A percentile compares a stretch with the other conserved stretches of the same genome.
Evolutionary conservation across 257 asterid species (phyloP).

Genomic region (Petunia secreta): DNA sequence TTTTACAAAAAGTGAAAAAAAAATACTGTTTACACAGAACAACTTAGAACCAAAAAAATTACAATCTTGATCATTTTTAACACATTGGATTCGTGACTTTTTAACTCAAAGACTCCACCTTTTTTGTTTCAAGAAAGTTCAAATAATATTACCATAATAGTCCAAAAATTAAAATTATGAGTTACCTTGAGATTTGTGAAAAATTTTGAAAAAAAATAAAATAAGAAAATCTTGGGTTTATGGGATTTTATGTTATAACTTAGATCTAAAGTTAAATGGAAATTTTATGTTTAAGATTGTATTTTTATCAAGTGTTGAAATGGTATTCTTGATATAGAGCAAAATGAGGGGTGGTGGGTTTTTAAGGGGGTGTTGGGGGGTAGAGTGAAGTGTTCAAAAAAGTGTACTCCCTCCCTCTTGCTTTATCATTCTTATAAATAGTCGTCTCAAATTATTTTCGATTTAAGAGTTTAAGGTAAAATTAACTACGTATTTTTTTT

Average conservation of each 20-base stretch:
- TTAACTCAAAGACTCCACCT: slow-evolving; percentile 24
- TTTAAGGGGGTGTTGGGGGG: neutral
- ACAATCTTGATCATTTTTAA: slow-evolving; percentile 40
- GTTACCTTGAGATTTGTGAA: slow-evolving; percentile 75
- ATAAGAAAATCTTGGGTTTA: neutral
- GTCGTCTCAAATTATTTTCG: too few relatives aligned
- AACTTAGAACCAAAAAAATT: slow-evolving; percentile 35
- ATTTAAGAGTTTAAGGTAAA: too few relatives aligned
- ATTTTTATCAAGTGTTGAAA: neutral
- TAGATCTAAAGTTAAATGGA: slow-evolving; percentile 19
- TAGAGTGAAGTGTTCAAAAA: neutral
- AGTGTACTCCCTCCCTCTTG: neutral
- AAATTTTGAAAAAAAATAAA: slow-evolving; percentile 24
- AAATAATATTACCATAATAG: slow-evolving; percentile 26
- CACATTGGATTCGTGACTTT: slow-evolving; percentile 59
- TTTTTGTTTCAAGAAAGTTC: slow-evolving; percentile 24
- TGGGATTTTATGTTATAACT: neutral
- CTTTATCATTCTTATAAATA: neutral
- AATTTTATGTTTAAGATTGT: neutral
- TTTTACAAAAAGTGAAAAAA: slow-evolving; percentile 35
- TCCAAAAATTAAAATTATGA: slow-evolving; percentile 26
- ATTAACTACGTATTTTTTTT: too few relatives aligned
- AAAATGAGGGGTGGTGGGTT: neutral
- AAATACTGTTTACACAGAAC: slow-evolving; percentile 51
- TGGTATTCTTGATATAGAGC: neutral